Percentiles rank a stretch among this genome's conserved stretches.
phyloP scores from a whole-genome alignment of 495 filamentous ascomycete genomes.

The Neurospora intermedia region DNA sequence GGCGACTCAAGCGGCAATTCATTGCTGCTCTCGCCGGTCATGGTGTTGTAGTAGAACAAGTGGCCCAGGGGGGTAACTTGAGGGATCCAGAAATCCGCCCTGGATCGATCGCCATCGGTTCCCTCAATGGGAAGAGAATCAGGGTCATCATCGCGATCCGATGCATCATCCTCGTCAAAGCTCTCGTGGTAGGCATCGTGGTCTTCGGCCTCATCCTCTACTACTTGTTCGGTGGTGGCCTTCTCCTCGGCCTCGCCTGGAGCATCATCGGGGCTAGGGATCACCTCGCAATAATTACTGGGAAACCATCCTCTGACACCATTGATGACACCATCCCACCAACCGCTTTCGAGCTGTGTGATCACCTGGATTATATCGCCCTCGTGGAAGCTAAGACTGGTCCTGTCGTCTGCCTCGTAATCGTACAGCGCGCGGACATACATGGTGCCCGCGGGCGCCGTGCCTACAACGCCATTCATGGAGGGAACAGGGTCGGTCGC shows the following conservation, averaged over 20 bases:
- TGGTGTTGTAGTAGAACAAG: slow-evolving; percentile 95
- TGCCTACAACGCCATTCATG: slow-evolving; percentile 63
- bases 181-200: slow-evolving; percentile 32
- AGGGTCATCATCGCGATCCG: slow-evolving; percentile 34
- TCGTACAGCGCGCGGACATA: slow-evolving; percentile 96
- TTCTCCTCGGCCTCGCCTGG: slow-evolving; percentile 52
- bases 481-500: slow-evolving; percentile 20
- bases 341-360: slow-evolving; percentile 93
- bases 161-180: slow-evolving; percentile 21
- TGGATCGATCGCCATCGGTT: slow-evolving; percentile 58
- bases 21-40: slow-evolving; percentile 86
- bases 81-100: slow-evolving; percentile 96
- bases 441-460: slow-evolving; percentile 64
- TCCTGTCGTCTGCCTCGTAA: slow-evolving; percentile 93
- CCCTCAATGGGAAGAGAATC: slow-evolving; percentile 61
- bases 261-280: slow-evolving; percentile 61
- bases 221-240: slow-evolving; percentile 6
- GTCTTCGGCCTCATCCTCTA: slow-evolving; percentile 58
- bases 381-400: slow-evolving; percentile 88
- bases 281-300: slow-evolving; percentile 91
- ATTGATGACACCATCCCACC: slow-evolving; percentile 98
- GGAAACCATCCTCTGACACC: slow-evolving; percentile 96
- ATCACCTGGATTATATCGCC: slow-evolving; percentile 97
- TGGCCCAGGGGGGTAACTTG: slow-evolving; percentile 90
- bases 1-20: slow-evolving; percentile 91